phyloP scores from a whole-genome alignment of 2,329 filamentous ascomycete species.

The Stachybotrys chlorohalonatus region DNA sequence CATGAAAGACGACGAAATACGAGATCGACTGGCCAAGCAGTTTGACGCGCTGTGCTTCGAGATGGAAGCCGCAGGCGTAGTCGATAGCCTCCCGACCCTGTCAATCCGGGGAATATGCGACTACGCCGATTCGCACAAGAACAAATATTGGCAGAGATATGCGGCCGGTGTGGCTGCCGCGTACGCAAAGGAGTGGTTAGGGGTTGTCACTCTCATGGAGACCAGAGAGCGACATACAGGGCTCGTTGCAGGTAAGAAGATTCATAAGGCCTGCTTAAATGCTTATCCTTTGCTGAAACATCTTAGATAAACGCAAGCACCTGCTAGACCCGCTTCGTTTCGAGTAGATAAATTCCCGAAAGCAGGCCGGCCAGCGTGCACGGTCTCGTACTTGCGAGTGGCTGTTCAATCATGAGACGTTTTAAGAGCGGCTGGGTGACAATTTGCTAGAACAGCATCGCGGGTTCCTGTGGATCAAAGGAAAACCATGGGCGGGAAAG shows the following conservation, averaged over 20 bases:
- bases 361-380: background rate
- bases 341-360: background rate
- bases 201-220: background rate
- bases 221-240: background rate
- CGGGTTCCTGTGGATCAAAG: background rate
- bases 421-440: background rate
- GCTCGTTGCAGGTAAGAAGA: background rate
- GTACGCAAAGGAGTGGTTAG: slow-evolving; percentile 5
- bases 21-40: background rate
- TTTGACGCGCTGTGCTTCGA: slow-evolving; percentile 1
- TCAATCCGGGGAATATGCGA: slow-evolving; percentile 26
- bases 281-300: background rate
- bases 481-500: background rate
- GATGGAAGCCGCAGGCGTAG: slow-evolving; percentile 12
- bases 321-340: background rate
- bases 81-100: slow-evolving; percentile 17
- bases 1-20: background rate
- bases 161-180: slow-evolving; percentile 21
- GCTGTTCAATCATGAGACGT: background rate
- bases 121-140: slow-evolving; percentile 24
- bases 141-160: slow-evolving; percentile 19
- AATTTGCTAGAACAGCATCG: background rate
- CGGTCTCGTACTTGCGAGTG: background rate
- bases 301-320: background rate
- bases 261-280: background rate